These are phyloP conservation scores for Erythrobasidium hasegawianum DNA, from an alignment of 1,284 basidiomycete species.

Conservation along the genomic window DNA sequence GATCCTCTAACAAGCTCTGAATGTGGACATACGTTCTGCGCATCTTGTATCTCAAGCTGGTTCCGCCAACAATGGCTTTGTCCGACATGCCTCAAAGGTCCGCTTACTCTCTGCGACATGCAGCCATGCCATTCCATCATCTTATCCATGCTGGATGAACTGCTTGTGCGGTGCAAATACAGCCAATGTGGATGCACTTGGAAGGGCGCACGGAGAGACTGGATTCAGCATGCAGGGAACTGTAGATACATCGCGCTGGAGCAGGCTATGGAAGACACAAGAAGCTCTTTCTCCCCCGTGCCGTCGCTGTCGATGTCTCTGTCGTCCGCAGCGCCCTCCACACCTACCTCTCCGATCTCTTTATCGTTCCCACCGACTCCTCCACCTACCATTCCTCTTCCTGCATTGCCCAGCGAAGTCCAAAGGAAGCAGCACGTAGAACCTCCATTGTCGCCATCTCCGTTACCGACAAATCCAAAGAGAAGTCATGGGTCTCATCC, in stretches of 20 bases:
- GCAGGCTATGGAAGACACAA: not conserved
- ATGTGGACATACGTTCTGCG: not conserved
- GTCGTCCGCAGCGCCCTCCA: not conserved
- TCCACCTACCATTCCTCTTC: not conserved
- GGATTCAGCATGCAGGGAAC: not conserved
- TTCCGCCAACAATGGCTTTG: slow-evolving; percentile 3
- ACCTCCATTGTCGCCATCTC: too few relatives aligned
- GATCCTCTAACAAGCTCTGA: not conserved
- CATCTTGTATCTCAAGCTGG: not conserved
- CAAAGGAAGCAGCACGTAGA: too few relatives aligned
- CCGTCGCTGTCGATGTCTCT: not conserved
- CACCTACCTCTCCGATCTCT: not conserved
- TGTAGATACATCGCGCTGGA: slow-evolving; percentile 1
- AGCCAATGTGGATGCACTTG: not conserved
- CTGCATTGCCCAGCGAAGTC: too few relatives aligned
- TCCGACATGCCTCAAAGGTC: not conserved
- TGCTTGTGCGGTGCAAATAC: not conserved
- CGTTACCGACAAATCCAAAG: too few relatives aligned
- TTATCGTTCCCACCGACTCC: not conserved
- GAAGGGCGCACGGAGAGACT: not conserved
- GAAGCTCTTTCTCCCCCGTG: not conserved
- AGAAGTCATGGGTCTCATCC: too few relatives aligned
- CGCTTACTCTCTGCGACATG: not conserved
- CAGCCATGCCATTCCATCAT: not conserved
- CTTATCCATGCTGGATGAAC: not conserved